Conservation (phyloP, 441 rosid species). For the Mallotus repandus region DNA sequence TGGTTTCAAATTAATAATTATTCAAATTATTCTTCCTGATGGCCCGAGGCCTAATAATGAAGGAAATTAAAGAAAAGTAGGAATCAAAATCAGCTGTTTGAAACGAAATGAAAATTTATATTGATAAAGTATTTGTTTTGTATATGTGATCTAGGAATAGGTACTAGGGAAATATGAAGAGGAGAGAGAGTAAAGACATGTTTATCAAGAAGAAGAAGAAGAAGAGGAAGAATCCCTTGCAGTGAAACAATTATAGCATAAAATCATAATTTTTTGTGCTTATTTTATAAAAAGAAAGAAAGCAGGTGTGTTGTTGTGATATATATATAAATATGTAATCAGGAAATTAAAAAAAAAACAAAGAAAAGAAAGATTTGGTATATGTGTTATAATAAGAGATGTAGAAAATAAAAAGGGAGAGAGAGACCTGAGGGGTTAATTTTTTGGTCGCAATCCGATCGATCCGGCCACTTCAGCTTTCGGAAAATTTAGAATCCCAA, state of each 20-base stretch:
- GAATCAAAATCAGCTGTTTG: too few species aligned
- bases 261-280: neutral
- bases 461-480: slow-evolving; percentile 44
- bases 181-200: neutral
- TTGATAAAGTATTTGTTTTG: too few species aligned
- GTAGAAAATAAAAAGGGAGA: neutral
- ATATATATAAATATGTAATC: too few species aligned
- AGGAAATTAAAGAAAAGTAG: too few species aligned
- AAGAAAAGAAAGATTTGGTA: neutral
- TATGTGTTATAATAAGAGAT: too few species aligned
- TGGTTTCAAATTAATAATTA: too few species aligned
- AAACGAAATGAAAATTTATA: too few species aligned
- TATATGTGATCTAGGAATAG: slow-evolving; percentile 9
- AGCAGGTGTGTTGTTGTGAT: neutral
- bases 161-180: neutral
- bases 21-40: too few species aligned
- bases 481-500: slow-evolving; percentile 55
- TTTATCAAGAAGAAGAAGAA: slow-evolving; percentile 23
- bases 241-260: slow-evolving; percentile 25
- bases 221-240: slow-evolving; percentile 29
- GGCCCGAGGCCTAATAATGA: too few species aligned
- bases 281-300: slow-evolving; percentile 15
- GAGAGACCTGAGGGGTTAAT: slow-evolving; percentile 38
- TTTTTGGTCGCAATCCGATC: slow-evolving; percentile 31
- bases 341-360: neutral